Percentiles rank a stretch among this genome's conserved stretches.
phyloP scores from a whole-genome alignment of 2,329 filamentous ascomycete genomes.

The Chalaropsis thielavioides region DNA sequence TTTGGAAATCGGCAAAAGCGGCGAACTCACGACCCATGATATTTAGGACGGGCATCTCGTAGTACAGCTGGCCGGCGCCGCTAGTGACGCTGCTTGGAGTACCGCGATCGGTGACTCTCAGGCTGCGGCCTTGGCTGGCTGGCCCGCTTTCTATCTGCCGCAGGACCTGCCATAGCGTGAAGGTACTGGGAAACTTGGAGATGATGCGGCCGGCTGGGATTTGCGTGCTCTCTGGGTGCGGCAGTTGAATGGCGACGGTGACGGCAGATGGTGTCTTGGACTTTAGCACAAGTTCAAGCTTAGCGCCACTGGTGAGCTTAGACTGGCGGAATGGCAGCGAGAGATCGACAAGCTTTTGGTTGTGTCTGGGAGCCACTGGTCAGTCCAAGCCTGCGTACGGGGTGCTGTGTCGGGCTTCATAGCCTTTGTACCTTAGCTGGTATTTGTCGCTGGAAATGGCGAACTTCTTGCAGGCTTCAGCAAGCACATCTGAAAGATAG shows the following conservation, averaged over 20 bases:
- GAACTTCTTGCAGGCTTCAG: constrained; percentile 77
- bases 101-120: constrained; percentile 76
- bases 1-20: constrained; percentile 69
- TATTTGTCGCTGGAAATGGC: constrained; percentile 58
- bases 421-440: constrained; percentile 52
- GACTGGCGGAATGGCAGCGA: constrained; percentile 72
- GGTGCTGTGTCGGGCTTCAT: not conserved
- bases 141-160: constrained; percentile 75
- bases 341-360: constrained; percentile 74
- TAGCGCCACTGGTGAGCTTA: constrained; percentile 70
- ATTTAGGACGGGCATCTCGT: constrained; percentile 73
- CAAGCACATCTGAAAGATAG: constrained; percentile 69
- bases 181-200: constrained; percentile 78
- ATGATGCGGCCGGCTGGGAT: constrained; percentile 53
- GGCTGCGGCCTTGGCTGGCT: constrained; percentile 41
- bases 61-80: constrained; percentile 64
- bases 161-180: constrained; percentile 76
- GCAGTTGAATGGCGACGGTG: constrained; percentile 76
- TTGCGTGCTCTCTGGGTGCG: constrained; percentile 50
- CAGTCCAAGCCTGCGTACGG: not conserved
- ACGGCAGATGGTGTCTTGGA: constrained; percentile 76
- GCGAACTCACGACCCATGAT: constrained; percentile 69
- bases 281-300: constrained; percentile 77
- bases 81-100: constrained; percentile 45
- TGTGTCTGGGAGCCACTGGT: constrained; percentile 39